phyloP scores from a whole-genome alignment of 2,329 filamentous ascomycete genomes.

The Beauveria sp. region DNA sequence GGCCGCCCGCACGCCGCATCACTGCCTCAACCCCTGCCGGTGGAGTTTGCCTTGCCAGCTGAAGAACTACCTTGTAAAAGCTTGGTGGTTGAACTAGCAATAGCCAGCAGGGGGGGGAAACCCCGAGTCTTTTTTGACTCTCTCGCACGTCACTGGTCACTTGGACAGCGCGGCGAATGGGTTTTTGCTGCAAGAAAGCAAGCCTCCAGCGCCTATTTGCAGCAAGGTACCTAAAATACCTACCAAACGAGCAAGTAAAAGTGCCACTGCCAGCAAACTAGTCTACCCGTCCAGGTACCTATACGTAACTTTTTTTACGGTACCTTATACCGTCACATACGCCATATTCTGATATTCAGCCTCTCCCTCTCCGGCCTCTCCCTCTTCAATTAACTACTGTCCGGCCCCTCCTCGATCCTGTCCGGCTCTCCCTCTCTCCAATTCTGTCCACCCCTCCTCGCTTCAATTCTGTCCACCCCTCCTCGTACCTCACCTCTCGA shows the following conservation, averaged over 20 bases:
- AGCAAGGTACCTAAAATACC: neutral
- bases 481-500: neutral
- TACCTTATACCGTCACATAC: too few species aligned
- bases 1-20: neutral
- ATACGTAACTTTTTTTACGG: too few species aligned
- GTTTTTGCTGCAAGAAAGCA: neutral
- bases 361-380: neutral
- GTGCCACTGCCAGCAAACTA: too few species aligned
- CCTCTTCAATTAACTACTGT: neutral
- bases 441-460: too few species aligned
- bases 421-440: neutral
- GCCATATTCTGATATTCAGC: too few species aligned
- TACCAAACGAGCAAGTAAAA: too few species aligned
- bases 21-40: neutral
- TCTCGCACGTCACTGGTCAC: neutral
- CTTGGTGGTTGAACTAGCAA: neutral
- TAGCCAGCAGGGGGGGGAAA: too few species aligned
- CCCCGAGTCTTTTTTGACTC: neutral
- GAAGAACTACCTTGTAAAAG: constrained; percentile 1
- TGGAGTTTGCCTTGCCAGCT: neutral
- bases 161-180: too few species aligned
- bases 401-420: neutral
- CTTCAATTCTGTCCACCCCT: neutral
- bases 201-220: neutral
- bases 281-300: too few species aligned